phyloP scores from a whole-genome alignment of 2,329 filamentous ascomycete genomes.

The Penicillium griseofulvum region DNA sequence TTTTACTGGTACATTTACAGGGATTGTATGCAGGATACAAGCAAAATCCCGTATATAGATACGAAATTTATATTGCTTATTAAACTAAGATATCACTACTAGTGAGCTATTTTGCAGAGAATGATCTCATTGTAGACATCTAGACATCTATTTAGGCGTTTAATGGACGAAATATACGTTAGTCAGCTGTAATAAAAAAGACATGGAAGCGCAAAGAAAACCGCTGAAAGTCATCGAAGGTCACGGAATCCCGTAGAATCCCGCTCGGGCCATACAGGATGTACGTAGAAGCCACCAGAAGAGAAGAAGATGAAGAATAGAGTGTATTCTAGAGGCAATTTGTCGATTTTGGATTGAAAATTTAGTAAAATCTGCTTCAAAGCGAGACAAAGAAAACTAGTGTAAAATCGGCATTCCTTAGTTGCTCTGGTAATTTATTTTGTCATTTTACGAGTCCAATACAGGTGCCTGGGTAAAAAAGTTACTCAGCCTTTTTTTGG shows the following conservation, averaged over 20 bases:
- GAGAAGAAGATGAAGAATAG: background rate
- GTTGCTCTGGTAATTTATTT: conserved; percentile 17
- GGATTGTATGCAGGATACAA: background rate
- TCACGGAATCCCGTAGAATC: conserved; percentile 27
- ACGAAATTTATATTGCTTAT: background rate
- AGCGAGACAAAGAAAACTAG: conserved; percentile 4
- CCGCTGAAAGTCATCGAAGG: conserved; percentile 33
- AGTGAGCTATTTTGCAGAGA: background rate
- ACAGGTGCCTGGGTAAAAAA: conserved; percentile 26
- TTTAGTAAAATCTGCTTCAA: background rate
- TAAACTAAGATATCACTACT: background rate
- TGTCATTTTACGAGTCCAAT: conserved; percentile 11
- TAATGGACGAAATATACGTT: background rate
- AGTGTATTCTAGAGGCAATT: background rate
- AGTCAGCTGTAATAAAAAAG: conserved; percentile 13
- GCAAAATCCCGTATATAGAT: background rate
- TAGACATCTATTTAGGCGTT: background rate
- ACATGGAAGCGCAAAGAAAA: conserved; percentile 22
- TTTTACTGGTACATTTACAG: background rate
- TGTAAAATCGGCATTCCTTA: background rate
- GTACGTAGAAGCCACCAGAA: conserved; percentile 19
- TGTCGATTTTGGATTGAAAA: background rate
- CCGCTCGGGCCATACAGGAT: conserved; percentile 28
- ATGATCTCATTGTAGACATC: background rate
- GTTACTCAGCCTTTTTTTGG: conserved; percentile 24